phyloP scores from a whole-genome alignment of 345 rosid genomes.

The Gossypium ekmanianum region DNA sequence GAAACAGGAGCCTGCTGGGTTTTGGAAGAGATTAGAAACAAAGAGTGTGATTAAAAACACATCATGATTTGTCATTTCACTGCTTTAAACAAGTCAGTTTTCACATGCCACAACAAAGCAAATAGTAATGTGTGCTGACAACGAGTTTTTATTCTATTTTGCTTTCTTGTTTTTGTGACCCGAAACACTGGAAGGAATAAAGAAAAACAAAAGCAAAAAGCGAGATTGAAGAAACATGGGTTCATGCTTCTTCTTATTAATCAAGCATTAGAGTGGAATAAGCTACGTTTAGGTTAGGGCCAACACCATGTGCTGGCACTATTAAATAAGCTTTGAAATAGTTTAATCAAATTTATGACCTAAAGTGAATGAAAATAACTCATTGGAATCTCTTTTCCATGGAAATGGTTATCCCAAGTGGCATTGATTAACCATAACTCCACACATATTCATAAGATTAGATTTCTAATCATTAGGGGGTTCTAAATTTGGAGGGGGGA shows the following conservation, averaged over 20 bases:
- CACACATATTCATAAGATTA: conserved; percentile 20
- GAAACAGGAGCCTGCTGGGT: neutral
- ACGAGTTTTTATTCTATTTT: conserved; percentile 19
- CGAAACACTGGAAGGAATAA: conserved; percentile 23
- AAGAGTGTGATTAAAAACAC: neutral
- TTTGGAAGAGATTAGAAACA: conserved; percentile 7
- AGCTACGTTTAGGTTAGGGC: conserved; percentile 12
- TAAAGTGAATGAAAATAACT: conserved; percentile 13
- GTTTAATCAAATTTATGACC: conserved; percentile 4
- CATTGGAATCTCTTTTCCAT: conserved; percentile 28
- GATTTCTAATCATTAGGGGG: conserved; percentile 32
- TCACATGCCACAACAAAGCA: conserved; percentile 24
- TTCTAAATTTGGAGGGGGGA: conserved; percentile 16
- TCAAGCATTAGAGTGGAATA: conserved; percentile 12
- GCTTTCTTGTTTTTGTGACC: conserved; percentile 24
- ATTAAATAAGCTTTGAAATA: conserved; percentile 16
- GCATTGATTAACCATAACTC: conserved; percentile 31
- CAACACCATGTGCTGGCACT: conserved; percentile 34
- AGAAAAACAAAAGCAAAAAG: conserved; percentile 24
- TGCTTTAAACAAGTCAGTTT: conserved; percentile 20
- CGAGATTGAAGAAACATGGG: conserved; percentile 35
- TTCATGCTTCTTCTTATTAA: conserved; percentile 20
- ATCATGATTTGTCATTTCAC: conserved; percentile 20
- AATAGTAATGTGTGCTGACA: conserved; percentile 16
- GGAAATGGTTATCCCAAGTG: conserved; percentile 23